phyloP scores from a whole-genome alignment of 345 rosid genomes.

The Populus deltoides region DNA sequence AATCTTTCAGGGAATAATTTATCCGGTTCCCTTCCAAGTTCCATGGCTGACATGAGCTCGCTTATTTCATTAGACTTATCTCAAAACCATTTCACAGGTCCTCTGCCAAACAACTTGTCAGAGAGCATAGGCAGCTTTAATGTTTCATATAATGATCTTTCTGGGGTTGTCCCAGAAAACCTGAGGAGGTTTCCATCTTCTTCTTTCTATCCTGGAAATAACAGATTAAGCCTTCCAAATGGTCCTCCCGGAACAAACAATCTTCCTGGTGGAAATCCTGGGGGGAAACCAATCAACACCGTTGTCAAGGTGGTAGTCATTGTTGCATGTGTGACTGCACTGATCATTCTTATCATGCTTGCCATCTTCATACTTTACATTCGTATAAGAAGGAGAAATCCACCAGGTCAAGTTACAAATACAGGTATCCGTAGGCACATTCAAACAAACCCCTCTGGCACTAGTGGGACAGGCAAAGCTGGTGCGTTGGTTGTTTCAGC shows the following conservation, averaged over 20 bases:
- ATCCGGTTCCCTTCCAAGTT: conserved; percentile 82
- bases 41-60: conserved; percentile 62
- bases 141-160: conserved; percentile 78
- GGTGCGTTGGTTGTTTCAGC: conserved; percentile 76
- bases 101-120: conserved; percentile 70
- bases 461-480: conserved; percentile 45
- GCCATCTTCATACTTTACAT: conserved; percentile 66
- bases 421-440: conserved; percentile 47
- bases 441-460: conserved; percentile 49
- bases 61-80: conserved; percentile 69
- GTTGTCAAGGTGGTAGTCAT: conserved; percentile 67
- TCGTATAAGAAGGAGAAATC: conserved; percentile 53
- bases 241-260: conserved; percentile 45
- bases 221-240: conserved; percentile 49
- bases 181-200: conserved; percentile 67
- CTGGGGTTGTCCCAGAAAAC: conserved; percentile 86
- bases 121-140: conserved; percentile 58
- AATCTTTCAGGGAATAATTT: conserved; percentile 76
- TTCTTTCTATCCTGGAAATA: conserved; percentile 87
- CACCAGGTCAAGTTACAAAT: conserved; percentile 40
- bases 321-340: conserved; percentile 66
- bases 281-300: conserved; percentile 47
- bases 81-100: conserved; percentile 72
- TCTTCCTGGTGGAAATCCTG: conserved; percentile 38
- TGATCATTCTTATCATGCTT: conserved; percentile 67